Percentiles rank a stretch among this genome's conserved stretches.
Conservation (phyloP, 257 asterid genomes). For the Solanum dulcamara region DNA sequence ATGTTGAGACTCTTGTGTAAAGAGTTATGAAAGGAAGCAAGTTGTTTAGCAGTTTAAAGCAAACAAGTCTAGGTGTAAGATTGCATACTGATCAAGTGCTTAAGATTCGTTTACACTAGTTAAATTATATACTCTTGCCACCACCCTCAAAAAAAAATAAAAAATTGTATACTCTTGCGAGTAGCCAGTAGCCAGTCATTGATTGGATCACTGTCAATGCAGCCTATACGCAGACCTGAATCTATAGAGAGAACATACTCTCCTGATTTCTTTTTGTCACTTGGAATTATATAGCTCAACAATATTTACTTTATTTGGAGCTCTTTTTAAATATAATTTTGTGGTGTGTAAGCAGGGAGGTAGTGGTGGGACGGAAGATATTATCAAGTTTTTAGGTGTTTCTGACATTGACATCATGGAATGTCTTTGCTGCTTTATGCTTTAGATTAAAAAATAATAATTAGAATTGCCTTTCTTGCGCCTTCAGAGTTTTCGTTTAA, state of each 20-base stretch:
- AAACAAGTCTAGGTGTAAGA: background rate
- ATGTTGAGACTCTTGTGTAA: background rate
- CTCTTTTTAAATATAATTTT: background rate
- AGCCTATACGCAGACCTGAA: background rate
- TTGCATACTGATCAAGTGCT: background rate
- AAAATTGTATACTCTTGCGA: background rate
- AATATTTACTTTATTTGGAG: background rate
- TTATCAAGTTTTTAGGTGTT: background rate
- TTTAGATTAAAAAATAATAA: background rate
- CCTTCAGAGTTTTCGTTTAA: background rate
- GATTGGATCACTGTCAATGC: background rate
- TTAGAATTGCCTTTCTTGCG: background rate
- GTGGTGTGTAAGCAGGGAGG: background rate
- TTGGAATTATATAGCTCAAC: background rate
- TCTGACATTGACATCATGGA: background rate
- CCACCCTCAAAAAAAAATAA: background rate
- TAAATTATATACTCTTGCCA: background rate
- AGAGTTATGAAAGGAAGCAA: background rate
- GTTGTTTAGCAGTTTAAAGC: background rate
- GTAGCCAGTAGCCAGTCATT: background rate
- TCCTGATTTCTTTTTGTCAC: background rate
- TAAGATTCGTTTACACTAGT: background rate
- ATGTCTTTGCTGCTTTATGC: background rate
- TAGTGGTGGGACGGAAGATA: background rate
- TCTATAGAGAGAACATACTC: background rate